These are phyloP conservation scores for Macadamia tetraphylla DNA, from an alignment of 164 flowering plant species.

Conservation along the genomic window DNA sequence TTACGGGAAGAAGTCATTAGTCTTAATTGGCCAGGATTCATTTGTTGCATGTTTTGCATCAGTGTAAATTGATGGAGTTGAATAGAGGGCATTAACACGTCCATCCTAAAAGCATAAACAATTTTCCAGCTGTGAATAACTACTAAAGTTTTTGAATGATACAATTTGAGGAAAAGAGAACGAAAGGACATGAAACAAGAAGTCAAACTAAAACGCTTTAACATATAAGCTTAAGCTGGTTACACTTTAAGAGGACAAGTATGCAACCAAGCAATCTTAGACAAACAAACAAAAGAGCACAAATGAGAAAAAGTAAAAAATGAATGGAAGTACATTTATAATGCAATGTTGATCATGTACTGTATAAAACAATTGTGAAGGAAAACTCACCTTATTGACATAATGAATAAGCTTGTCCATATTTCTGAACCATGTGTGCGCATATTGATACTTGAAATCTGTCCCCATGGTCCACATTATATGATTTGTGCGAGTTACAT, in stretches of 20 bases:
- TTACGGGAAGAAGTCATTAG: constrained; percentile 91
- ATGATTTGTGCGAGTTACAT: constrained; percentile 86
- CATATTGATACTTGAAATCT: constrained; percentile 92
- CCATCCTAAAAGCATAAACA: constrained; percentile 63
- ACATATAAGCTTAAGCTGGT: not conserved
- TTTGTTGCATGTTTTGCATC: constrained; percentile 78
- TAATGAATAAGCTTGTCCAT: constrained; percentile 96
- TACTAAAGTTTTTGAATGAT: not conserved
- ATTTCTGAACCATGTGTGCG: constrained; percentile 77
- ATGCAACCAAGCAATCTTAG: not conserved
- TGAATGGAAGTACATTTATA: not conserved
- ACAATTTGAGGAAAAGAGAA: not conserved
- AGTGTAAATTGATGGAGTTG: constrained; percentile 87
- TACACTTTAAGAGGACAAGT: not conserved
- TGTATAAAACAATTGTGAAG: not conserved
- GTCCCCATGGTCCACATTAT: constrained; percentile 98
- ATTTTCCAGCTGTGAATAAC: not conserved
- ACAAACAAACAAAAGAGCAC: not conserved
- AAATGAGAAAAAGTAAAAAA: not conserved
- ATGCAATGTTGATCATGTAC: not conserved
- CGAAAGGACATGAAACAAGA: not conserved
- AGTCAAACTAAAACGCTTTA: not conserved
- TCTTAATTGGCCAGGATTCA: constrained; percentile 80
- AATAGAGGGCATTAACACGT: constrained; percentile 91
- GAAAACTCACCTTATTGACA: constrained; percentile 59